Conservation (phyloP, 768 basidiomycete species). For the Calocybe gangraenosa region DNA sequence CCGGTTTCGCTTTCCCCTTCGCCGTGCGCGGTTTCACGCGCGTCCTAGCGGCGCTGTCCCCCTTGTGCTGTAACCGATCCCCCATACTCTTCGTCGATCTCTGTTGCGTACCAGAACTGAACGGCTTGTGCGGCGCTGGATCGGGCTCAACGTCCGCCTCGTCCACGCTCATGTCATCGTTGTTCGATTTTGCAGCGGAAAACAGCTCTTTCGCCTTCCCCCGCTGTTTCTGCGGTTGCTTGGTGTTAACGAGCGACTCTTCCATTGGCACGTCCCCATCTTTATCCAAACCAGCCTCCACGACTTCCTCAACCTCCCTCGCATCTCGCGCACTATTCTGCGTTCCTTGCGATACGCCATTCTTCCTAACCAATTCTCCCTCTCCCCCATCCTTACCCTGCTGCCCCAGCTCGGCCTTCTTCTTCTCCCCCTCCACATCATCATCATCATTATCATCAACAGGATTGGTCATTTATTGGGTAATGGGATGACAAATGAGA, state of each 20-base stretch:
- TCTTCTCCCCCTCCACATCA: too few relatives aligned
- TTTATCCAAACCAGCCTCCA: constrained; percentile 12
- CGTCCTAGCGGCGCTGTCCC: constrained; percentile 17
- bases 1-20: not conserved
- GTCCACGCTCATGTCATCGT: constrained; percentile 2
- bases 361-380: not conserved
- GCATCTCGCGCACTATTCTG: constrained; percentile 24
- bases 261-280: constrained; percentile 7
- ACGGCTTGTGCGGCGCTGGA: constrained; percentile 1
- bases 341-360: constrained; percentile 13
- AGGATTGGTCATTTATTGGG: too few relatives aligned
- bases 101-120: constrained; percentile 2
- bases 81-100: constrained; percentile 11
- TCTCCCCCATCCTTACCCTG: not conserved
- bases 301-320: constrained; percentile 24
- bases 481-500: not conserved
- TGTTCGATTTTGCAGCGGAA: constrained; percentile 9
- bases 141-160: constrained; percentile 5
- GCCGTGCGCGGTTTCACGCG: constrained; percentile 11
- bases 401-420: not conserved
- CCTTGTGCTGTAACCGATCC: constrained; percentile 17
- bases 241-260: not conserved
- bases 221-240: too few relatives aligned
- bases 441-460: not conserved
- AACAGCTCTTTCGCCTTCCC: too few relatives aligned